phyloP scores from a whole-genome alignment of 2,329 filamentous ascomycete species.

The Nemania sp. region DNA sequence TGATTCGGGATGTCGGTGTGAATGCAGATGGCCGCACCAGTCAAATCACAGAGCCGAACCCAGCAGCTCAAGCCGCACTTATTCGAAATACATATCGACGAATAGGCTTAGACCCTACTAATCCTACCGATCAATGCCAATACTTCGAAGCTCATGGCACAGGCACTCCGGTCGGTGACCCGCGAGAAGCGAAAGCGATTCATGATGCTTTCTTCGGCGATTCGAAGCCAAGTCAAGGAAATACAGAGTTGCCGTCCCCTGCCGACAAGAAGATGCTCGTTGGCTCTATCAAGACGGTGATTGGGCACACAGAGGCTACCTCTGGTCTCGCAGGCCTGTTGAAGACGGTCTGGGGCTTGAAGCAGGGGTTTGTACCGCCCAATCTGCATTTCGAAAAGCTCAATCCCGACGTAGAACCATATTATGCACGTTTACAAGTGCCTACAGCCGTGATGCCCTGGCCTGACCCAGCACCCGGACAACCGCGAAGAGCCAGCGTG shows the following conservation, averaged over 20 bases:
- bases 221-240: not conserved
- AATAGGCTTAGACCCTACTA: conserved; percentile 45
- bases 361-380: conserved; percentile 45
- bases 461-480: conserved; percentile 41
- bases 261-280: conserved; percentile 39
- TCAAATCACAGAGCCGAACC: conserved; percentile 60
- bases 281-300: conserved; percentile 49
- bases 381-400: conserved; percentile 48
- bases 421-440: conserved; percentile 40
- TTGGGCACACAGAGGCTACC: conserved; percentile 55
- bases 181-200: conserved; percentile 50
- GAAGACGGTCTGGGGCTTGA: conserved; percentile 48
- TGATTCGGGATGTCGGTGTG: conserved; percentile 52
- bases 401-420: conserved; percentile 46
- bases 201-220: conserved; percentile 44
- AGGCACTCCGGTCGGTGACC: conserved; percentile 46
- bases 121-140: conserved; percentile 44
- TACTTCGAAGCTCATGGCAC: conserved; percentile 54
- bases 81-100: conserved; percentile 50
- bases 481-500: conserved; percentile 47
- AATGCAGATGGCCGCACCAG: conserved; percentile 55
- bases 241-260: not conserved
- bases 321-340: conserved; percentile 54
- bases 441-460: conserved; percentile 40
- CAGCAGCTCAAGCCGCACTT: conserved; percentile 47